These are phyloP conservation scores for Termitomyces heimii DNA, from an alignment of 768 basidiomycete genomes.

Conservation along the genomic window DNA sequence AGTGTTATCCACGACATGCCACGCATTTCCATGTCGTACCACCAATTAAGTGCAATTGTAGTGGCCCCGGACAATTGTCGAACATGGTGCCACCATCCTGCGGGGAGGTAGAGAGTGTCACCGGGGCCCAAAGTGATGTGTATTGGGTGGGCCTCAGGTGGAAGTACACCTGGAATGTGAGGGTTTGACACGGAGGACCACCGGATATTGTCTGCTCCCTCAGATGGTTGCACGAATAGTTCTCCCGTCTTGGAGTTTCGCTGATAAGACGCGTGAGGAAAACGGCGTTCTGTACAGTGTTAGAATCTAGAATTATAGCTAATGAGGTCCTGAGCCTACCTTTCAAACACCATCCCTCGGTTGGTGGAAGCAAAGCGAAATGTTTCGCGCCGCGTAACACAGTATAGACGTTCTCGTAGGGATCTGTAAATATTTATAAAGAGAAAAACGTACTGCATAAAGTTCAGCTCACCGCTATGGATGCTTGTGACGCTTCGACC, in stretches of 20 bases:
- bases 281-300: constrained; percentile 41
- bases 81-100: constrained; percentile 93
- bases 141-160: constrained; percentile 56
- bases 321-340: constrained; percentile 37
- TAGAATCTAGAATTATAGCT: background rate
- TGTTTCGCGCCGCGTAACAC: constrained; percentile 81
- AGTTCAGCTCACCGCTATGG: constrained; percentile 63
- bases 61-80: constrained; percentile 51
- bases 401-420: constrained; percentile 92
- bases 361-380: constrained; percentile 83
- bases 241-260: constrained; percentile 31
- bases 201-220: constrained; percentile 39
- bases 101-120: constrained; percentile 84
- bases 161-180: constrained; percentile 36
- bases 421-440: constrained; percentile 21
- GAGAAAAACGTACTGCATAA: background rate
- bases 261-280: constrained; percentile 62
- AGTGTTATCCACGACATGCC: constrained; percentile 69
- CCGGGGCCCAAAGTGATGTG: constrained; percentile 62
- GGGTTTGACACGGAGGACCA: constrained; percentile 81
- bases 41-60: constrained; percentile 80
- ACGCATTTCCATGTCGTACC: constrained; percentile 78
- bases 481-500: constrained; percentile 73
- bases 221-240: constrained; percentile 21
- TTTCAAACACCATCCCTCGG: constrained; percentile 79